Percentiles rank a stretch among this genome's conserved stretches.
Conservation (phyloP, 805 yeast genomes). For the Nakazawaea ambrosiae region DNA sequence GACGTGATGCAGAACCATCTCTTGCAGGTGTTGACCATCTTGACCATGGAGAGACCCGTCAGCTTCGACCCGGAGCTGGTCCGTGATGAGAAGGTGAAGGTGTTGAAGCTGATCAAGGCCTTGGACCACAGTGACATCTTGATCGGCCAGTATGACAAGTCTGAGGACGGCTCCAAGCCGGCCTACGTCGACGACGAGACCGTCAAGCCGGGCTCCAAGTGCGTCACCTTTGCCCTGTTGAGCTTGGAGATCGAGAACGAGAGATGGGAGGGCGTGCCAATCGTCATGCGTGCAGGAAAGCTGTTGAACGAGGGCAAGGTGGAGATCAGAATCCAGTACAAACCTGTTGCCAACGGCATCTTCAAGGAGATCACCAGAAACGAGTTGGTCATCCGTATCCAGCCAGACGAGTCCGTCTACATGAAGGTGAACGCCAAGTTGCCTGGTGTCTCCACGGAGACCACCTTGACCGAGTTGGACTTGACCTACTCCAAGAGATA, state of each 20-base stretch:
- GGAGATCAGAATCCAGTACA: constrained; percentile 90
- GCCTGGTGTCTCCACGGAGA: constrained; percentile 82
- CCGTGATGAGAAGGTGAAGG: constrained; percentile 94
- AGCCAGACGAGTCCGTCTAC: constrained; percentile 92
- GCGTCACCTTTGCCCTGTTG: constrained; percentile 89
- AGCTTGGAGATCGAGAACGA: constrained; percentile 77
- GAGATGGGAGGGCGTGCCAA: constrained; percentile 98
- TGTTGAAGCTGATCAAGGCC: constrained; percentile 72
- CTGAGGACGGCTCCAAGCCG: constrained; percentile 86
- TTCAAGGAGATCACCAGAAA: constrained; percentile 79
- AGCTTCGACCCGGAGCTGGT: constrained; percentile 89
- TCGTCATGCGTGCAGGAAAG: constrained; percentile 94
- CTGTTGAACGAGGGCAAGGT: constrained; percentile 94
- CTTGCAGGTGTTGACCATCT: constrained; percentile 82
- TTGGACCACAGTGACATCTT: constrained; percentile 61
- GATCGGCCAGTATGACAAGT: constrained; percentile 81
- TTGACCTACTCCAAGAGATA: constrained; percentile 78
- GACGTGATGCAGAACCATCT: constrained; percentile 98
- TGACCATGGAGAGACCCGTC: constrained; percentile 94
- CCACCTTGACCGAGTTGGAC: constrained; percentile 85
- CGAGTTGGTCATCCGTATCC: constrained; percentile 89
- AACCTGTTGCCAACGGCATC: constrained; percentile 76
- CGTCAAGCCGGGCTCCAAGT: constrained; percentile 72
- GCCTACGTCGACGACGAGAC: constrained; percentile 90
- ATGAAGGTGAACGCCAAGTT: constrained; percentile 88